phyloP scores from a whole-genome alignment of 345 rosid species.

The Gossypium raimondii region DNA sequence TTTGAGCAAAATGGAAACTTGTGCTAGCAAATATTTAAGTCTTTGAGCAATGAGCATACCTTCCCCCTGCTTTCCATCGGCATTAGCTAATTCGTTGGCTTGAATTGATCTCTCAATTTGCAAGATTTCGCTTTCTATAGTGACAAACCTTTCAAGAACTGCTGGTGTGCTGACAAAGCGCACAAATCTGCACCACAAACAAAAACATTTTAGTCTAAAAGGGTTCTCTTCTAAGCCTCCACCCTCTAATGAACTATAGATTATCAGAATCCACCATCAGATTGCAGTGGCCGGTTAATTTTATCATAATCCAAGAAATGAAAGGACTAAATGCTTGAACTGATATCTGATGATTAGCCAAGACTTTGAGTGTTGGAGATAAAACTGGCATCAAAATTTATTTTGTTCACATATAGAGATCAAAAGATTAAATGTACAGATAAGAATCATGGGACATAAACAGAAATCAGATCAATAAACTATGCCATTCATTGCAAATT shows the following conservation, averaged over 20 bases:
- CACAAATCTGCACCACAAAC: constrained; percentile 54
- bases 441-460: not conserved
- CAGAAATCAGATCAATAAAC: not conserved
- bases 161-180: constrained; percentile 83
- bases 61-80: constrained; percentile 30
- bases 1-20: not conserved
- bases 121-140: constrained; percentile 64
- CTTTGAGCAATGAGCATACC: constrained; percentile 32
- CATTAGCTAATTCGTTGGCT: constrained; percentile 42
- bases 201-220: not conserved
- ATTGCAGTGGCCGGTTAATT: not conserved
- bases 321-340: constrained; percentile 7
- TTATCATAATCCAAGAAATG: not conserved
- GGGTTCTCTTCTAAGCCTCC: not conserved
- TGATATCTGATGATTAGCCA: constrained; percentile 2
- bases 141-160: constrained; percentile 78
- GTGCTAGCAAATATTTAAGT: not conserved
- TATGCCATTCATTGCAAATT: not conserved
- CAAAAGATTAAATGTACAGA: not conserved
- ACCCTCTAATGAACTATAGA: not conserved
- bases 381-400: not conserved
- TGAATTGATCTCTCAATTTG: constrained; percentile 67
- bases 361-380: not conserved
- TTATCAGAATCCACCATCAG: not conserved
- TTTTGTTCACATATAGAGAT: not conserved